phyloP scores from a whole-genome alignment of 75 land plant genomes.

The Picea sitchensis region DNA sequence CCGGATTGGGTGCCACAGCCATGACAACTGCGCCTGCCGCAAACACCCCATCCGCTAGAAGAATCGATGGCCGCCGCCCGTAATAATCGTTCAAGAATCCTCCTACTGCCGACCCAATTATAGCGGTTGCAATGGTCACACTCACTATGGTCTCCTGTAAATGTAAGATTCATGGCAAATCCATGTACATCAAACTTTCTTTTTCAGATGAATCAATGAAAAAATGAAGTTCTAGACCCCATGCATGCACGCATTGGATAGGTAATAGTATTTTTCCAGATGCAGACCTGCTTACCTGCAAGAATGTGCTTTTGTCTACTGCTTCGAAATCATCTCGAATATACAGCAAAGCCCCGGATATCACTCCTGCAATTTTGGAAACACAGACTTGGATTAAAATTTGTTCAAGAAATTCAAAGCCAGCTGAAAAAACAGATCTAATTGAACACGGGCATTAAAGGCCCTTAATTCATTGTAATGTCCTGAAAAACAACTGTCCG shows the following conservation, averaged over 20 bases:
- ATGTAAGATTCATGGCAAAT: neutral
- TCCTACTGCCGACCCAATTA: constrained; percentile 71
- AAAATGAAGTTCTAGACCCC: neutral
- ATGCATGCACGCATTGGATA: neutral
- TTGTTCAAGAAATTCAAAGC: neutral
- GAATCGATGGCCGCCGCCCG: constrained; percentile 58
- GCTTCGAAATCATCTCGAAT: constrained; percentile 63
- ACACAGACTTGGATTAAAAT: neutral
- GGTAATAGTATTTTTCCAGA: too few relatives aligned
- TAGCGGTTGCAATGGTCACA: constrained; percentile 90
- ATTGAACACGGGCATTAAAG: neutral
- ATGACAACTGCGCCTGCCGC: constrained; percentile 71
- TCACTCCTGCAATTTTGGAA: constrained; percentile 48
- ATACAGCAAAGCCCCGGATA: constrained; percentile 75
- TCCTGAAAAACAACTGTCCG: too few relatives aligned
- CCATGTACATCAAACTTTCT: too few relatives aligned
- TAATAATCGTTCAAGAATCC: constrained; percentile 62
- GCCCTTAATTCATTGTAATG: neutral
- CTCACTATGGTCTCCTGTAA: constrained; percentile 80
- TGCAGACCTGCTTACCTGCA: constrained; percentile 44
- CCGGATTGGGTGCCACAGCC: constrained; percentile 57
- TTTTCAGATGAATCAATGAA: too few relatives aligned
- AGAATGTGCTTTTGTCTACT: constrained; percentile 48
- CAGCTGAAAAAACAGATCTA: too few relatives aligned
- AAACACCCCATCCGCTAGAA: constrained; percentile 61